Evolutionary conservation across 176 grass and related monocot genomes (phyloP).

Genomic region (Dactylis glomerata): DNA sequence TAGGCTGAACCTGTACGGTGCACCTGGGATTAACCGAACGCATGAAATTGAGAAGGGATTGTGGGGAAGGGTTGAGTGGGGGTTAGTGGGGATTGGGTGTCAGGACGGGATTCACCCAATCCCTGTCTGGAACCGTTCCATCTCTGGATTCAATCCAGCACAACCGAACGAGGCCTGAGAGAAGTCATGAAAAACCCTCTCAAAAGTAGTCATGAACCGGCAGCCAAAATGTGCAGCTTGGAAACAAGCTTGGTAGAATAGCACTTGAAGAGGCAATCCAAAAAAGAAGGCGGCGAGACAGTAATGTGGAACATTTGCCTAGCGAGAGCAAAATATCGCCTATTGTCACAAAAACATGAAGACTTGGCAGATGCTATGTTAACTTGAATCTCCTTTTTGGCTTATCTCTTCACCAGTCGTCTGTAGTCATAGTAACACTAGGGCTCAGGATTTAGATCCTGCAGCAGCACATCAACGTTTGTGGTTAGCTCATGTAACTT

Average conservation of each 20-base stretch:
- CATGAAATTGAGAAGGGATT: too few species aligned
- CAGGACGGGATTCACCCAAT: too few species aligned
- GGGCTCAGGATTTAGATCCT: constrained; percentile 32
- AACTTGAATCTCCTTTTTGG: neutral
- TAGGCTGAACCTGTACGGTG: too few species aligned
- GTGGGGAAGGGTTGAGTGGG: too few species aligned
- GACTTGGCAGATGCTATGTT: neutral
- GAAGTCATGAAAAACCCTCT: neutral
- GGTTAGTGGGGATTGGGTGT: too few species aligned
- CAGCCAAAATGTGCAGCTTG: neutral
- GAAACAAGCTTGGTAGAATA: neutral
- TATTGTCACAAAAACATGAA: neutral
- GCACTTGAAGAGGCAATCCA: neutral
- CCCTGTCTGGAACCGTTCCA: too few species aligned
- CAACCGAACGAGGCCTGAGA: too few species aligned
- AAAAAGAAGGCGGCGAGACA: neutral
- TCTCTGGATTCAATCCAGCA: too few species aligned
- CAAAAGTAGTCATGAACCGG: neutral
- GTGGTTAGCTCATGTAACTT: neutral
- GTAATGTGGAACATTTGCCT: neutral
- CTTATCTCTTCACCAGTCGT: constrained; percentile 2
- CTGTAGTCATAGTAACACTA: neutral
- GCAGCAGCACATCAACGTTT: constrained; percentile 19
- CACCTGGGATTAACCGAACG: too few species aligned
- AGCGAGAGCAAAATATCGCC: neutral